Evolutionary conservation across 768 basidiomycete genomes (phyloP).

Genomic region (Podaxis carcinomalis): DNA sequence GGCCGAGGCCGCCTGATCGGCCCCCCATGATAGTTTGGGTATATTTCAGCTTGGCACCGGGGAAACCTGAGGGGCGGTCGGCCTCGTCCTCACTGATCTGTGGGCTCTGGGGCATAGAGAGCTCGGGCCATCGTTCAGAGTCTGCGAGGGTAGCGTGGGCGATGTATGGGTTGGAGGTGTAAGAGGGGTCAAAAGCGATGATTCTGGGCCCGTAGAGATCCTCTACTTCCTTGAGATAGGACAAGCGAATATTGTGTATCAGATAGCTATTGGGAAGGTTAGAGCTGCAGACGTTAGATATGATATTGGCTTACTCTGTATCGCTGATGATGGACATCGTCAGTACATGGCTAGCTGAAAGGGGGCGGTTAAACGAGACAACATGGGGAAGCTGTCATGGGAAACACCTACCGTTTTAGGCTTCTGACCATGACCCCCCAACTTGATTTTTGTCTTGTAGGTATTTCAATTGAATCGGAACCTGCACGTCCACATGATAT

Average conservation of each 20-base stretch:
- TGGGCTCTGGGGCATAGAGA: conserved; percentile 66
- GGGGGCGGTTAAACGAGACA: neutral
- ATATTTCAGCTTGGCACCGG: conserved; percentile 64
- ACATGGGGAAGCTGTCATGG: neutral
- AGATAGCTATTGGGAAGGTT: conserved; percentile 42
- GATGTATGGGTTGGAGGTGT: conserved; percentile 81
- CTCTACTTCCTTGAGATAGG: conserved; percentile 84
- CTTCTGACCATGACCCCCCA: neutral
- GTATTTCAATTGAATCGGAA: no score
- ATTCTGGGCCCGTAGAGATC: conserved; percentile 82
- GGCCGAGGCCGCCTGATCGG: conserved; percentile 66
- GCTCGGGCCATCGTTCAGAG: conserved; percentile 79
- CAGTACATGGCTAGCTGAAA: neutral
- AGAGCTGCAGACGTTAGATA: neutral
- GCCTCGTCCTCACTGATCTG: conserved; percentile 69
- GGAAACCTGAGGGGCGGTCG: conserved; percentile 43
- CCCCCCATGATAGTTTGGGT: conserved; percentile 87
- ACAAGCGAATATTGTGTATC: conserved; percentile 80
- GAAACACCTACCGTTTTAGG: neutral
- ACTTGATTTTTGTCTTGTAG: no score
- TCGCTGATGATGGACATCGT: conserved; percentile 63
- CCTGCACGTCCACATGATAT: no score
- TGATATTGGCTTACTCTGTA: conserved; percentile 40
- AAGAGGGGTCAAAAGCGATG: conserved; percentile 74
- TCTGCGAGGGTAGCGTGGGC: conserved; percentile 78